A percentile compares a stretch with the other conserved stretches of the same genome.
phyloP scores from a whole-genome alignment of 108 stramenopile species.

The Nitzschia palea region DNA sequence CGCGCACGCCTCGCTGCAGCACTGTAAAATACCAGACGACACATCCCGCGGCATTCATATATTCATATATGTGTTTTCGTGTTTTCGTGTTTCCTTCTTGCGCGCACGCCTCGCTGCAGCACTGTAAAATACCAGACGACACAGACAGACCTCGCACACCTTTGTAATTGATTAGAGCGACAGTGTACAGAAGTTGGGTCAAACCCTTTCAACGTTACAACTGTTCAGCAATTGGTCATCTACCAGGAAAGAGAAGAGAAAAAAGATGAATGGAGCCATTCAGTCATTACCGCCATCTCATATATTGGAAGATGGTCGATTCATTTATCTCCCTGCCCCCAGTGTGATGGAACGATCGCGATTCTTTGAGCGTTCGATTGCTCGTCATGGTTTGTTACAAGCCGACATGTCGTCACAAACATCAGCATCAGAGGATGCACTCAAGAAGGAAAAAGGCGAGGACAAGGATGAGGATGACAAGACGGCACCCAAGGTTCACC shows the following conservation, averaged over 20 bases:
- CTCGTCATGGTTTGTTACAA: slow-evolving; percentile 58
- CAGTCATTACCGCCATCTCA: slow-evolving; percentile 69
- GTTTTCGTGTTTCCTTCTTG: no score
- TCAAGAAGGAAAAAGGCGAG: slow-evolving; percentile 14
- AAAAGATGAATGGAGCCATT: slow-evolving; percentile 16
- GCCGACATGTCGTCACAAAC: slow-evolving; percentile 20
- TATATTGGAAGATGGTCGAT: slow-evolving; percentile 75
- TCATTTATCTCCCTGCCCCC: slow-evolving; percentile 66
- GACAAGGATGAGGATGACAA: slow-evolving; percentile 38
- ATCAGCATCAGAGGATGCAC: slow-evolving; percentile 1
- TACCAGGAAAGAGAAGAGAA: background rate
- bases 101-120: no score
- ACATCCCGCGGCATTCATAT: no score
- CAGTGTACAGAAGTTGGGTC: no score
- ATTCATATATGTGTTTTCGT: no score
- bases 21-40: no score
- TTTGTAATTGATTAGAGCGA: no score
- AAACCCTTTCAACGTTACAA: no score
- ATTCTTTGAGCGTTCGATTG: slow-evolving; percentile 76
- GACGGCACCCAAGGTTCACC: slow-evolving; percentile 57
- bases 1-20: no score
- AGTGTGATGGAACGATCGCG: slow-evolving; percentile 46
- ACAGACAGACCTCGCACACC: no score
- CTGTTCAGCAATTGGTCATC: no score
- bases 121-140: no score